phyloP scores from a whole-genome alignment of 805 yeast species.

The Metschnikowia gelsemii region DNA sequence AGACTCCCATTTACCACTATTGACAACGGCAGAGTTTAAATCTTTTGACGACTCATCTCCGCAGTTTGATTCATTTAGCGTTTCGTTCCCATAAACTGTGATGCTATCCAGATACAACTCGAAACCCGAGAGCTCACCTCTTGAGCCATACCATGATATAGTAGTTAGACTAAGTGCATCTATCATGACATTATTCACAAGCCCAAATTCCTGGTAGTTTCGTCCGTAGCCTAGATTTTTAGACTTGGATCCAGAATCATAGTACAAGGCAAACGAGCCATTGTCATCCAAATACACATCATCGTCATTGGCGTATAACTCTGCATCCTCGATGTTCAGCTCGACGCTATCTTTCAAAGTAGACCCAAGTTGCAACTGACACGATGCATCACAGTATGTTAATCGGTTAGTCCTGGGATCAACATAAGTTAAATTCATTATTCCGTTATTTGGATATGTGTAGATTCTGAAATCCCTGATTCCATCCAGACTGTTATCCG shows the following conservation, averaged over 20 bases:
- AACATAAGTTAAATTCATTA: constrained; percentile 85
- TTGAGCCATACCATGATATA: constrained; percentile 63
- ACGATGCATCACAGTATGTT: constrained; percentile 79
- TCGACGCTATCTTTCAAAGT: constrained; percentile 32
- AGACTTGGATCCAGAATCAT: constrained; percentile 33
- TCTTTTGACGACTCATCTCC: constrained; percentile 26
- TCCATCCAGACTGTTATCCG: constrained; percentile 47
- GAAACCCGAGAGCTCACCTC: constrained; percentile 70
- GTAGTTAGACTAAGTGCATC: constrained; percentile 62
- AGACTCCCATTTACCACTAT: constrained; percentile 32
- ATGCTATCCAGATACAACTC: constrained; percentile 64
- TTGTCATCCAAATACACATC: constrained; percentile 32
- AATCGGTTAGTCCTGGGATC: constrained; percentile 67
- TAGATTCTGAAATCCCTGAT: constrained; percentile 67
- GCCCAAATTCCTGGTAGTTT: constrained; percentile 77
- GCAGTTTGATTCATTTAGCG: constrained; percentile 69
- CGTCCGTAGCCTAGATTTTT: constrained; percentile 43
- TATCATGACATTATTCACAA: constrained; percentile 66
- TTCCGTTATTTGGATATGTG: constrained; percentile 78
- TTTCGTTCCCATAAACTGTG: constrained; percentile 69
- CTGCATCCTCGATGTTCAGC: constrained; percentile 22
- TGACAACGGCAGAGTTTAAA: constrained; percentile 27
- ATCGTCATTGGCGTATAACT: constrained; percentile 21
- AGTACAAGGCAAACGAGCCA: constrained; percentile 38
- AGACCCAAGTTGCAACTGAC: constrained; percentile 60